These are phyloP conservation scores for Phytomonas francai DNA, from an alignment of 208 protist genomes.

Conservation along the genomic window DNA sequence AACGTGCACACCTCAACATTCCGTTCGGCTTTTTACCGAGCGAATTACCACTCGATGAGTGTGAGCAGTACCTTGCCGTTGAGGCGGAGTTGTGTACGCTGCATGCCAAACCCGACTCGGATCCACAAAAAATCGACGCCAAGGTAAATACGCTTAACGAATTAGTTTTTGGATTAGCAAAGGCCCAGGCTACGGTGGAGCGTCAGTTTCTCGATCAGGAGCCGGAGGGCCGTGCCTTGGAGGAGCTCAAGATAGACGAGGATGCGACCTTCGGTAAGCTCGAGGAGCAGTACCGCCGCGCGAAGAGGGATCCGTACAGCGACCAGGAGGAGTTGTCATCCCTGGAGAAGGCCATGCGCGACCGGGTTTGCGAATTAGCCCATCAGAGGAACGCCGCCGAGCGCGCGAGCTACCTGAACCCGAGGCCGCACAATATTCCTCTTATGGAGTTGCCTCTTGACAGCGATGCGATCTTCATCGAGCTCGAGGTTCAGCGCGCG, in stretches of 20 bases:
- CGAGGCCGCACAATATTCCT: slow-evolving; percentile 36
- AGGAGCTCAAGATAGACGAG: slow-evolving; percentile 40
- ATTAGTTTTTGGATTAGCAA: slow-evolving; percentile 49
- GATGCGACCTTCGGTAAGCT: slow-evolving; percentile 57
- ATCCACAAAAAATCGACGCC: slow-evolving; percentile 16
- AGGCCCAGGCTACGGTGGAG: slow-evolving; percentile 41
- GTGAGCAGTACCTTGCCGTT: slow-evolving; percentile 35
- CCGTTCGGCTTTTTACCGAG: slow-evolving; percentile 53
- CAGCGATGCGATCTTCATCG: slow-evolving; percentile 50
- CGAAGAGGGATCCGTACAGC: slow-evolving; percentile 45
- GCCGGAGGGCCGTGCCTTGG: slow-evolving; percentile 43
- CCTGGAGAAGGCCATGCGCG: slow-evolving; percentile 68
- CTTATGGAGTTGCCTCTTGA: slow-evolving; percentile 64
- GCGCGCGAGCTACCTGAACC: slow-evolving; percentile 38
- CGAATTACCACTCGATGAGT: slow-evolving; percentile 56
- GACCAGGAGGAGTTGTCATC: slow-evolving; percentile 43
- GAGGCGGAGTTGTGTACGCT: slow-evolving; percentile 42
- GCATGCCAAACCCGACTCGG: slow-evolving; percentile 12
- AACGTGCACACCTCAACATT: slow-evolving; percentile 40
- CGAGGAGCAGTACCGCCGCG: slow-evolving; percentile 56
- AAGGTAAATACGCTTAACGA: slow-evolving; percentile 33
- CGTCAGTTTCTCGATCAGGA: slow-evolving; percentile 57
- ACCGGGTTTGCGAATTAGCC: slow-evolving; percentile 54
- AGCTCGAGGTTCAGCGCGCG: slow-evolving; percentile 53
- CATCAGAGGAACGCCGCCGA: slow-evolving; percentile 51